Percentiles rank a stretch among this genome's conserved stretches.
Conservation (phyloP, 2,329 filamentous ascomycete genomes). For the Aureobasidium sp. region DNA sequence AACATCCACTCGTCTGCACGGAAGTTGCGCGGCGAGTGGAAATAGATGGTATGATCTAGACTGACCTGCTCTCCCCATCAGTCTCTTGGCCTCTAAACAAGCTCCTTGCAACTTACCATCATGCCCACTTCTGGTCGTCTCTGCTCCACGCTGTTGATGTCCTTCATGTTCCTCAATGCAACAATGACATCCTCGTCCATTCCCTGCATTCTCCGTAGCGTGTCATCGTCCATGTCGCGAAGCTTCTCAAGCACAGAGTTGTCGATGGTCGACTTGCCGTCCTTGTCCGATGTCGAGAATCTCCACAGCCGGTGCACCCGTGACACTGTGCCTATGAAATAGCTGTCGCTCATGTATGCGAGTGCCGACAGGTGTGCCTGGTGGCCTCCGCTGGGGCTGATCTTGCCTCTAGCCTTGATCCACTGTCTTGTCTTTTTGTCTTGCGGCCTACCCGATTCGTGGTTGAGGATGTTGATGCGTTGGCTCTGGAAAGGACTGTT, state of each 20-base stretch:
- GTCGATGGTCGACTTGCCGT: conserved; percentile 26
- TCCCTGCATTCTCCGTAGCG: conserved; percentile 35
- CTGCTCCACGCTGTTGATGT: conserved; percentile 27
- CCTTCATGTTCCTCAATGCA: conserved; percentile 38
- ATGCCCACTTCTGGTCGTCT: conserved; percentile 62
- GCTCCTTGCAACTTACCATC: conserved; percentile 50
- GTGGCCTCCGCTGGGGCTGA: conserved; percentile 65
- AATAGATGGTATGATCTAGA: conserved; percentile 62
- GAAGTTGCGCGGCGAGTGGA: conserved; percentile 45
- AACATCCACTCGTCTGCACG: conserved; percentile 66
- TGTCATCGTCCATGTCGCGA: conserved; percentile 39
- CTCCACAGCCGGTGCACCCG: conserved; percentile 71
- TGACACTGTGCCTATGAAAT: conserved; percentile 84
- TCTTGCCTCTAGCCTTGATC: conserved; percentile 67
- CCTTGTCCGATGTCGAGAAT: conserved; percentile 15
- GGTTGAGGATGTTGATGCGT: conserved; percentile 50
- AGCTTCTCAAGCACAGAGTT: conserved; percentile 40
- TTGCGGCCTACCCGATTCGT: conserved; percentile 48
- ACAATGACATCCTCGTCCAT: conserved; percentile 48
- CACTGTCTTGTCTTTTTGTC: conserved; percentile 61
- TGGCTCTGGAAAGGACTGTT: conserved; percentile 53
- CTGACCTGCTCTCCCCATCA: conserved; percentile 31
- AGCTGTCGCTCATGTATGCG: conserved; percentile 71
- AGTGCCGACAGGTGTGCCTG: conserved; percentile 79
- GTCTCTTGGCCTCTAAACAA: neutral